Percentiles rank a stretch among this genome's conserved stretches.
Evolutionary conservation across 371 early-diverging fungal genomes (phyloP).

Genomic region (Racocetra persica): DNA sequence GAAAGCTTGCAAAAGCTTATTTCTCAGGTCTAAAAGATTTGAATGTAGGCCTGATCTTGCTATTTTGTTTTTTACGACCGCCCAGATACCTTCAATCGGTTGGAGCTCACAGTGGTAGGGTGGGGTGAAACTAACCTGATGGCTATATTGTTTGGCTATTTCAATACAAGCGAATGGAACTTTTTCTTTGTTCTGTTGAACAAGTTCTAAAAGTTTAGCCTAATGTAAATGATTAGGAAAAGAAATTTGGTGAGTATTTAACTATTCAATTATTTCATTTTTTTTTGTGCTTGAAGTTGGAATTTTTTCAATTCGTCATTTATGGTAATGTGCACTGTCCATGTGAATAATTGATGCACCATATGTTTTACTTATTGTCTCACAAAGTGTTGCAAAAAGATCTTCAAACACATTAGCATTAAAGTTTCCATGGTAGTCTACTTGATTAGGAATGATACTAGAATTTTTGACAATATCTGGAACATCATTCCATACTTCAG

Average conservation of each 20-base stretch:
- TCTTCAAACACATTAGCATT: slow-evolving; percentile 5
- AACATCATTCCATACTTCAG: slow-evolving; percentile 10
- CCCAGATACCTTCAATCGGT: slow-evolving; percentile 8
- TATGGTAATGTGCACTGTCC: slow-evolving; percentile 3
- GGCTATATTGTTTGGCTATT: background rate
- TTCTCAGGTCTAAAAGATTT: slow-evolving; percentile 32
- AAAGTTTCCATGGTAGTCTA: background rate
- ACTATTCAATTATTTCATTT: slow-evolving; percentile 3
- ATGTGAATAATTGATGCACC: background rate
- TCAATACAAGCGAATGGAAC: background rate
- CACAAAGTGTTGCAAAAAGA: slow-evolving; percentile 2
- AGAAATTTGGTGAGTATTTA: slow-evolving; percentile 6
- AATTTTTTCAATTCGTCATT: background rate
- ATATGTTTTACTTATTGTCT: slow-evolving; percentile 3
- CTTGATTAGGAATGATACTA: background rate
- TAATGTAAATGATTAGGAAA: background rate
- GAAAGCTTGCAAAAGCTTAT: slow-evolving; percentile 21
- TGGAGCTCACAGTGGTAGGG: background rate
- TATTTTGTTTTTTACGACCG: slow-evolving; percentile 2
- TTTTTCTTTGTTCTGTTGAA: slow-evolving; percentile 32
- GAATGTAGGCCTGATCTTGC: background rate
- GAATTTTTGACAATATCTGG: slow-evolving; percentile 9
- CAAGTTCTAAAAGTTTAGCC: slow-evolving; percentile 15
- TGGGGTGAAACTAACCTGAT: background rate
- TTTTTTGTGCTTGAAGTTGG: slow-evolving; percentile 29